A percentile compares a stretch with the other conserved stretches of the same genome.
These are phyloP conservation scores for Pholiota adiposa DNA, from an alignment of 1,284 basidiomycete genomes.

Conservation along the genomic window DNA sequence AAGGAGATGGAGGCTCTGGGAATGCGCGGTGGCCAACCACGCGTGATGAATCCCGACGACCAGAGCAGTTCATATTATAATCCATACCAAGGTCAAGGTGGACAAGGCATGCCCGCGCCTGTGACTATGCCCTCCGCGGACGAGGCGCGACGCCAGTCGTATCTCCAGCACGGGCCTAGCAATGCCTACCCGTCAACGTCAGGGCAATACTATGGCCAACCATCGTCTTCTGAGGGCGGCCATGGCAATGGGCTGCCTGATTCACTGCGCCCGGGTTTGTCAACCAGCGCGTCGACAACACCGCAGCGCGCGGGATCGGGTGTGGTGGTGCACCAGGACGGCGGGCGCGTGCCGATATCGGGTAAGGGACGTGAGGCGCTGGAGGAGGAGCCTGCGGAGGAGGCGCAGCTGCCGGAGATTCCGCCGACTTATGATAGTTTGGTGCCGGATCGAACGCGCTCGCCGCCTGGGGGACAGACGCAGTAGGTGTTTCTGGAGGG, in stretches of 20 bases:
- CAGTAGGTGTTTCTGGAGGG: not conserved
- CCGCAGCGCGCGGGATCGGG: slow-evolving; percentile 13
- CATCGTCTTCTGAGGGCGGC: not conserved
- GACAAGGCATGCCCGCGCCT: not conserved
- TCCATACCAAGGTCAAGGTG: not conserved
- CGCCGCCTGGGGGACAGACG: not conserved
- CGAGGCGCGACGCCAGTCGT: slow-evolving; percentile 1
- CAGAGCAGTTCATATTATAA: not conserved
- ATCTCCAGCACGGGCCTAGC: not conserved
- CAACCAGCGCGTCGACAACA: not conserved
- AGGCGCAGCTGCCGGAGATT: slow-evolving; percentile 30
- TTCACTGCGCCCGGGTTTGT: slow-evolving; percentile 9
- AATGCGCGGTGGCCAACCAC: slow-evolving; percentile 1
- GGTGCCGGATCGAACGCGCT: slow-evolving; percentile 10
- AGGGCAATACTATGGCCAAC: slow-evolving; percentile 7
- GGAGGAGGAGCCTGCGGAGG: slow-evolving; percentile 19
- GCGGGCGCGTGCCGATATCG: slow-evolving; percentile 28
- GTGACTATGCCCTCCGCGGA: not conserved
- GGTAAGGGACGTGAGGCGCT: slow-evolving; percentile 18
- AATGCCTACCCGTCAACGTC: no score
- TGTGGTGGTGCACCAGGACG: slow-evolving; percentile 35
- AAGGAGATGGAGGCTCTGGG: slow-evolving; percentile 33
- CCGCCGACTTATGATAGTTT: slow-evolving; percentile 41
- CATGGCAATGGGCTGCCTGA: slow-evolving; percentile 1
- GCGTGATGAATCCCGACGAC: slow-evolving; percentile 30